Base-by-base conservation (phyloP, 768 basidiomycete genomes). In the Naganishia randhawae region DNA sequence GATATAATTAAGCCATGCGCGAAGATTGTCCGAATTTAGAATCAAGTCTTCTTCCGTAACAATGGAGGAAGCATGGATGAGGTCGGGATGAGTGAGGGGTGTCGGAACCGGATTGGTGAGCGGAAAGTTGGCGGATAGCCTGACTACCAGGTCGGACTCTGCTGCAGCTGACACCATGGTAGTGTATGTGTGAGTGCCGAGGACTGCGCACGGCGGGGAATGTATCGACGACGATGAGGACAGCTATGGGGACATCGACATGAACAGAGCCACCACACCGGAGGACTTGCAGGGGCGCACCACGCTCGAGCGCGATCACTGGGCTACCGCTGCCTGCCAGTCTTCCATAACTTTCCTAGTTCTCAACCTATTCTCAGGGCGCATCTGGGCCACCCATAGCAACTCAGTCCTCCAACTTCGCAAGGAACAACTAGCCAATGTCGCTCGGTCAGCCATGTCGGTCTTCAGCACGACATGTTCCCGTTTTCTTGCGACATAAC, bases 31-130 rank as follows among this genome's bases (percentile, higher is more conserved):
- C 11, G 92, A 91, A 79, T 97, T 97, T 70, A 91, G 85, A 41
- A 92, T 82, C 8, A 98, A 85, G 81, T 98, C 94, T 80, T 98
- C 95, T 82, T 96, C 95, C 53, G 92, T 87, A 72, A 88, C 85
- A 35, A 96, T 78, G 79, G 97, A 92, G 63, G 86, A 84, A 45
- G 86, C 80, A 8, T 86, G 82, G 72, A 98, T 83, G 68, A 98
- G 84, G 69, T 87, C 83, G 9, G 90, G 85, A 74, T 93, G 86
- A 0, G 88, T 89, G 50, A 84, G 81, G 7, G 92, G 92, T 1
- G 85, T 88, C 16, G 95, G 95, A 63, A 88, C 81, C 19, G 95
- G 95, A 63, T 85, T 84, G 4, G 94, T 90, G 71, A 99, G 82
- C 1, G 95, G 93, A 76, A 98, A 93, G 52, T 84, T 78, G 3